These are phyloP conservation scores for Podospora pseudoanserina DNA, from an alignment of 495 filamentous ascomycete genomes.

Conservation along the genomic window DNA sequence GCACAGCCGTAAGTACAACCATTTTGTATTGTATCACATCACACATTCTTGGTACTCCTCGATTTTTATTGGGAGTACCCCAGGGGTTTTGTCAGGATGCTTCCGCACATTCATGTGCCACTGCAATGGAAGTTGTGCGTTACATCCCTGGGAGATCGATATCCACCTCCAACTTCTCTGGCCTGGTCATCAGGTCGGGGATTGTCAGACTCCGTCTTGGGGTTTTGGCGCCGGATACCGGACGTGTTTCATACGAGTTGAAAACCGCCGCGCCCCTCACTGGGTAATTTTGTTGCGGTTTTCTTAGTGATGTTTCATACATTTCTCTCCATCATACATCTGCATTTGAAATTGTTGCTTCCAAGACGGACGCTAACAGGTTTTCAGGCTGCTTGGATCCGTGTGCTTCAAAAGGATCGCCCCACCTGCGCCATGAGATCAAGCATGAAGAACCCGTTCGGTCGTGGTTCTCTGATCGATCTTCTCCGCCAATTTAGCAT, in stretches of 20 bases:
- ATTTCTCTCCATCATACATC: slow-evolving; percentile 43
- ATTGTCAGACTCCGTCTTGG: slow-evolving; percentile 84
- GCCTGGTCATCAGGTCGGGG: slow-evolving; percentile 55
- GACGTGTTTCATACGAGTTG: slow-evolving; percentile 76
- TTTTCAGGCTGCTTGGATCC: slow-evolving; percentile 33
- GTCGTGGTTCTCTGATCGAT: slow-evolving; percentile 56
- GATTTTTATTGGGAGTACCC: slow-evolving; percentile 23
- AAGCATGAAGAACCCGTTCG: slow-evolving; percentile 87
- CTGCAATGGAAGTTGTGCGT: slow-evolving; percentile 78
- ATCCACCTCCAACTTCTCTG: slow-evolving; percentile 59
- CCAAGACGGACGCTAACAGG: slow-evolving; percentile 20
- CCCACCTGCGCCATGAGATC: slow-evolving; percentile 94
- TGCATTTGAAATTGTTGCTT: slow-evolving; percentile 9
- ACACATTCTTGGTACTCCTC: slow-evolving; percentile 1
- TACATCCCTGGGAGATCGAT: slow-evolving; percentile 96
- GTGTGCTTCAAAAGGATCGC: slow-evolving; percentile 56
- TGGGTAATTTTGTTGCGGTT: slow-evolving; percentile 57
- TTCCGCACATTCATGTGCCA: slow-evolving; percentile 47
- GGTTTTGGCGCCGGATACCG: slow-evolving; percentile 65
- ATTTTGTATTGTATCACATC: slow-evolving; percentile 12
- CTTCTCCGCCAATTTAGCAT: slow-evolving; percentile 89
- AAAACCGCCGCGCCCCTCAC: slow-evolving; percentile 54
- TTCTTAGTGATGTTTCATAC: slow-evolving; percentile 99
- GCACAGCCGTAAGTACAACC: slow-evolving; percentile 77
- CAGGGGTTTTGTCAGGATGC: slow-evolving; percentile 95